phyloP scores from a whole-genome alignment of 371 early-diverging fungal genomes.

The Mortierella sp. region DNA sequence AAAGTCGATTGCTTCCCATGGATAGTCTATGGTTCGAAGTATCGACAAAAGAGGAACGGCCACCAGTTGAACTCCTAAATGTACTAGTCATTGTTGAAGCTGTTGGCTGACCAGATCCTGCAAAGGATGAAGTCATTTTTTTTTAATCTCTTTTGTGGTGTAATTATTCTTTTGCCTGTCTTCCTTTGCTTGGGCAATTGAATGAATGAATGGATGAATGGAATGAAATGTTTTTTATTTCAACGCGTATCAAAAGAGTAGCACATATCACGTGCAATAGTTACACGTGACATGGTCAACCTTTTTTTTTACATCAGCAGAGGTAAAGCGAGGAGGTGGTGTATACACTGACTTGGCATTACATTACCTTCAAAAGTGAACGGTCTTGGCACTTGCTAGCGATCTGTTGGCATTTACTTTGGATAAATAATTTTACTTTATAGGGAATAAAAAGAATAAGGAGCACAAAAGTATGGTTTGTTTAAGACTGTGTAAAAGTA shows the following conservation, averaged over 20 bases:
- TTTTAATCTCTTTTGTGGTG: conserved; percentile 1
- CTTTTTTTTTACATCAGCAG: no score
- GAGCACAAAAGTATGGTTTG: neutral
- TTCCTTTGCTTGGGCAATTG: neutral
- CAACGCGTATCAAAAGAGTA: no score
- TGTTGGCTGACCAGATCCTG: conserved; percentile 1
- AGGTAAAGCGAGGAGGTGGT: no score
- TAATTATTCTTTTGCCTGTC: neutral
- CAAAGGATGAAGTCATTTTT: conserved; percentile 3
- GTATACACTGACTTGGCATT: no score
- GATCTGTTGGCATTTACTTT: no score
- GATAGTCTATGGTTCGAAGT: conserved; percentile 25
- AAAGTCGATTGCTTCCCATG: conserved; percentile 31
- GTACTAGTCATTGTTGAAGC: neutral
- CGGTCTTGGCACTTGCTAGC: no score
- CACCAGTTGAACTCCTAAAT: conserved; percentile 8
- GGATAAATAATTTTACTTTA: no score
- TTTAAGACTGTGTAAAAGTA: neutral
- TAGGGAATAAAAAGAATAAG: no score
- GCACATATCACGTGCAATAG: no score
- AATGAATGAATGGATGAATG: neutral
- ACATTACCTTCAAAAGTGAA: no score
- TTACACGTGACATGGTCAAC: no score
- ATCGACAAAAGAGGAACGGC: conserved; percentile 21
- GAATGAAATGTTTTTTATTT: no score